Base-by-base conservation (phyloP, 257 asterid genomes). In the Solanum chiquidenum region DNA sequence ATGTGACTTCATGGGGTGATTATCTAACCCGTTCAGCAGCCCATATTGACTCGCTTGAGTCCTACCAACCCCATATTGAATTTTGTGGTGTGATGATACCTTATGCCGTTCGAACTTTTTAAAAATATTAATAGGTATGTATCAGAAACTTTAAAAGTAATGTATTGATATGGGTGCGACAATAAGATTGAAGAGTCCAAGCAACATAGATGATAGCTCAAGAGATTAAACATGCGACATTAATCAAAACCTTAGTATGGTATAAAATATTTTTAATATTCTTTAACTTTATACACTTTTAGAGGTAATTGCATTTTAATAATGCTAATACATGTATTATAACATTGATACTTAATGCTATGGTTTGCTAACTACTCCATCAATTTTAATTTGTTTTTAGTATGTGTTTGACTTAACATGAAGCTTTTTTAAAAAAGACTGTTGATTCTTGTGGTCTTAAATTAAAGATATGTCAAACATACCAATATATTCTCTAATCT, bases 351-450 rank as follows among this genome's bases (percentile, higher is more conserved):
- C 18, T 52, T 52, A 18, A 18, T 55, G 7, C 10, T 55, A 18
- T 2, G 64, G 64, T 55, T 55, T 20, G 64, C n/a, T 3, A 18
- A 18, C 12, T 58, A 7, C 25, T 58, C 5, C 12, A 0, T 20
- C 25, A 3, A 1, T 20, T 58, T 58, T 4, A 58, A 58, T 58
- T 58, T 58, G 25, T 58, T 49, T 49, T 44, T 44, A 5, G 20
- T 3, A 13, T 49, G 20, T 49, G 49, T 49, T 49, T 49, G 58
- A 49, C 58, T 49, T 49, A 13, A 49, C 20, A 13, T 5, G 58
- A 13, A 49, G 20, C 14, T 49, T 49, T 44, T 4, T 0, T 12
- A 44, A 12, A 44, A 0, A 44, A 5, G 52, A 44, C 16, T 0
- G 52, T 44, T 44, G 52, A 44, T 16, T 58, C 12, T 21, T 58